Evolutionary conservation across 768 basidiomycete genomes (phyloP).

Genomic region (Pholiota molesta): DNA sequence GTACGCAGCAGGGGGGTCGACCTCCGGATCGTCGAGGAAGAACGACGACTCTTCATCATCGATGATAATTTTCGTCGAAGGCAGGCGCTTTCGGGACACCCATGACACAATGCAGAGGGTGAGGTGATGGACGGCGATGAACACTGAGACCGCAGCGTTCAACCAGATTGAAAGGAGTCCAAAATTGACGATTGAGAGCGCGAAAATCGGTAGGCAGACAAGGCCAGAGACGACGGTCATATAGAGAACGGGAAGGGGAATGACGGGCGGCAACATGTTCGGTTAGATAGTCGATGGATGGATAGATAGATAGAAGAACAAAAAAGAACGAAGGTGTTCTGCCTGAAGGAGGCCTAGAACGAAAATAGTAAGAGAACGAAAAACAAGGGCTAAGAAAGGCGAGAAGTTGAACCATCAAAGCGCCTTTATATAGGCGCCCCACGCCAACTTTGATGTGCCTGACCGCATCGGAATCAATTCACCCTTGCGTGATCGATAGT

Average conservation of each 20-base stretch:
- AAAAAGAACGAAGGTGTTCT: slow-evolving; percentile 7
- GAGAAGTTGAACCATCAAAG: too few species aligned
- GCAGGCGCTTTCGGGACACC: slow-evolving; percentile 12
- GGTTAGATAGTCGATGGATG: background rate
- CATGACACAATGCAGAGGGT: slow-evolving; percentile 12
- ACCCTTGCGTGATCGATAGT: background rate
- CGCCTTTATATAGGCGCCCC: background rate
- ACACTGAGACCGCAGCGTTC: slow-evolving; percentile 23
- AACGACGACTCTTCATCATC: slow-evolving; percentile 15
- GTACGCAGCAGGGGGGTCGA: slow-evolving; percentile 19
- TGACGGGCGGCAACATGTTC: slow-evolving; percentile 9
- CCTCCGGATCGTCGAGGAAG: background rate
- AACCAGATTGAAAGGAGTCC: slow-evolving; percentile 30
- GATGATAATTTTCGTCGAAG: slow-evolving; percentile 4
- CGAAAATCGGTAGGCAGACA: slow-evolving; percentile 24
- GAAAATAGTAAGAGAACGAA: slow-evolving; percentile 11
- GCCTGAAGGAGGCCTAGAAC: slow-evolving; percentile 4
- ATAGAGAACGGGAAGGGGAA: slow-evolving; percentile 17
- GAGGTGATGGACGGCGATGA: slow-evolving; percentile 25
- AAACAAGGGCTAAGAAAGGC: too few species aligned
- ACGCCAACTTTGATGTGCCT: background rate
- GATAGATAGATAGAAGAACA: background rate
- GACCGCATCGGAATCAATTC: background rate
- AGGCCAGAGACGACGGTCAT: slow-evolving; percentile 20
- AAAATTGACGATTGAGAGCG: slow-evolving; percentile 30